Base-by-base conservation (phyloP, 805 yeast species). In the Metschnikowia santaceciliae region DNA sequence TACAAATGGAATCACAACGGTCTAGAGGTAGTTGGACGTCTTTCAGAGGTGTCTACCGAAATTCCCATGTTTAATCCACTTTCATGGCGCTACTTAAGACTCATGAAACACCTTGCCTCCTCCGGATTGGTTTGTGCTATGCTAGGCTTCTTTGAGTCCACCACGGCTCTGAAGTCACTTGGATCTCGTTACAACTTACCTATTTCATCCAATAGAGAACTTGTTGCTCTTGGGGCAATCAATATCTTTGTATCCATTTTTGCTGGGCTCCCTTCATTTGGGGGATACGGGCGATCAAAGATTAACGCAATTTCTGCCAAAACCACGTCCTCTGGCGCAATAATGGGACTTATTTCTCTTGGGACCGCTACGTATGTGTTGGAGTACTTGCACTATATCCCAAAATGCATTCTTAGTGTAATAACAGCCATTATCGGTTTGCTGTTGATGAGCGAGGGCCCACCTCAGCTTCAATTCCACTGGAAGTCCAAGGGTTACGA, bases 251-350 rank as follows among this genome's bases (percentile, higher is more conserved):
- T 84, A 0, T 78, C 89, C 3, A 65, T 82, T 49, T 86, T 88
- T 40, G 81, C 81, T 1, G 86, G 90, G 0, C 71, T 92, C 14
- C 97, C 99, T 0, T 82, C 96, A 0, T 91, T 91, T 75, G 99
- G 98, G 8, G 98, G 98, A 0, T 92, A 91, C 63, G 98, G 97
- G 1, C 78, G 98, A 61, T 86, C 96, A 15, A 90, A 88, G 61
- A 84, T 92, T 52, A 92, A 92, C 69, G 86, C 91, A 1, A 72
- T 90, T 47, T 82, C 90, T 13, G 98, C 95, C 0, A 81, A 81
- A 56, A 88, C 96, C 0, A 91, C 91, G 10, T 72, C 85, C 63
- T 80, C 94, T n/a, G 96, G 96, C 0, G 81, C 83, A 3, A 79
- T 88, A 10, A 86, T 91, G 85, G 92, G 96, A 0, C n/a, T 80